Base-by-base conservation (phyloP, 371 early-diverging fungal species). In the Rhizomucor miehei region DNA sequence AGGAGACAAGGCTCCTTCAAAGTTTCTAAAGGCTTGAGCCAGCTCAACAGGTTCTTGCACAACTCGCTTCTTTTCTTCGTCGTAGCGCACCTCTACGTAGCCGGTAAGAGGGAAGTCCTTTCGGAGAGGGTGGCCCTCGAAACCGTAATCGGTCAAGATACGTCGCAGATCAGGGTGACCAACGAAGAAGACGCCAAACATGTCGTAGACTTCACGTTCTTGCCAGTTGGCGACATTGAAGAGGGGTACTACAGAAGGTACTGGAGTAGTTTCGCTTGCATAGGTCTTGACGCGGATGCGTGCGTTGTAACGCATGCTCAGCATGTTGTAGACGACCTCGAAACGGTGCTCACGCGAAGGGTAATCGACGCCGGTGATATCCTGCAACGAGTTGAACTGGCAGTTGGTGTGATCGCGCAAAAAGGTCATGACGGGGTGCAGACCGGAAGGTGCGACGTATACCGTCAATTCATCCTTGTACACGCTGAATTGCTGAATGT, bases 81-180 rank as follows among this genome's bases (percentile, higher is more conserved):
- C 97, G 65, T 93, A 96, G 56, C 97, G 80, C 43, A 95, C 92
- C 75, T 95, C 97, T 19, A 91, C 91, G 69, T 93, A 94, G 35
- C 97, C 96, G 35, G 95, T 94, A 44, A 97, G 79, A 49, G 99
- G 99, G 85, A 98, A 97, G 66, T 98, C 99, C 83, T 98, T 98
- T 65, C 99, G 83, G 62, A 98, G 66, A 47, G 99, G 98, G 74
- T 97, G 89, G 13, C 99, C 98, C 77, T 95, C 95, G 62, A 97
- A 98, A 45, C 98, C 98, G 67, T 97, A 98, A 75, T 98, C 98
- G 48, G 98, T 97, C 78, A 98, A 84, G 66, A 98, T 97, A 55
- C 99, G 82, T 48, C 99, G 72, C 60, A 98, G 75, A 80, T 98
- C 99, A 13, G 99, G 99, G 65, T 98, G 99, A 50, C 89, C 91